These are phyloP conservation scores for Aspergillus ustus DNA, from an alignment of 2,329 filamentous ascomycete species.

Conservation along the genomic window DNA sequence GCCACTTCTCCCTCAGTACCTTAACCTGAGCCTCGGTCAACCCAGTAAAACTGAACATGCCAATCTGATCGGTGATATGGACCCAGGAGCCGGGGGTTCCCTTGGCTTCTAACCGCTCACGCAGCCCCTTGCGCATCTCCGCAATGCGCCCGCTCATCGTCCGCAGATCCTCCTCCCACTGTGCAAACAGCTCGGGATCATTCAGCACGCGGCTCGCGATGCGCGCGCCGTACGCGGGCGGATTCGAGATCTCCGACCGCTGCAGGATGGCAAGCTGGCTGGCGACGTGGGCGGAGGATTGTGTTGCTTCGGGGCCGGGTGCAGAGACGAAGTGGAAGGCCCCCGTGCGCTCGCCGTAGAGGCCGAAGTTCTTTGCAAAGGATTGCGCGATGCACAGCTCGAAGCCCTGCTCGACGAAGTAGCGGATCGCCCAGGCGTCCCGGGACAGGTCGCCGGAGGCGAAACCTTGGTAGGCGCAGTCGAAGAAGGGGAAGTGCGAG, in stretches of 20 bases:
- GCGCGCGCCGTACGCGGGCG: constrained; percentile 89
- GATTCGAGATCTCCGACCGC: constrained; percentile 96
- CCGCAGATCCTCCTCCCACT: constrained; percentile 90
- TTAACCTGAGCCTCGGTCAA: constrained; percentile 55
- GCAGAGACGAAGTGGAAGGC: constrained; percentile 92
- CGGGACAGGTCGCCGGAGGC: constrained; percentile 84
- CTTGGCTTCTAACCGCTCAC: constrained; percentile 79
- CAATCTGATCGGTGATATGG: constrained; percentile 98
- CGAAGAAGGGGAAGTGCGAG: constrained; percentile 96
- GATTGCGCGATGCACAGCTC: constrained; percentile 64
- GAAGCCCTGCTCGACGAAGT: constrained; percentile 94
- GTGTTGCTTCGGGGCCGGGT: constrained; percentile 68
- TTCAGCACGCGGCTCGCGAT: constrained; percentile 87
- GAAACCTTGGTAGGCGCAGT: constrained; percentile 97
- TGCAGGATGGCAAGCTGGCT: constrained; percentile 93
- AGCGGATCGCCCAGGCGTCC: constrained; percentile 89
- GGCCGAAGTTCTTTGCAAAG: constrained; percentile 71
- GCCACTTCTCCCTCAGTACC: constrained; percentile 52
- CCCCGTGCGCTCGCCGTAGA: constrained; percentile 95
- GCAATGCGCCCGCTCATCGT: constrained; percentile 97
- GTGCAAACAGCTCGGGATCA: constrained; percentile 75
- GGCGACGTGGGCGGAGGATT: constrained; percentile 68
- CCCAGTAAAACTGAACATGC: constrained; percentile 91
- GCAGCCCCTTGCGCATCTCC: constrained; percentile 80
- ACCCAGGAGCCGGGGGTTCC: constrained; percentile 91